These are phyloP conservation scores for Podaxis mareebaensis DNA, from an alignment of 768 basidiomycete genomes.

Conservation along the genomic window DNA sequence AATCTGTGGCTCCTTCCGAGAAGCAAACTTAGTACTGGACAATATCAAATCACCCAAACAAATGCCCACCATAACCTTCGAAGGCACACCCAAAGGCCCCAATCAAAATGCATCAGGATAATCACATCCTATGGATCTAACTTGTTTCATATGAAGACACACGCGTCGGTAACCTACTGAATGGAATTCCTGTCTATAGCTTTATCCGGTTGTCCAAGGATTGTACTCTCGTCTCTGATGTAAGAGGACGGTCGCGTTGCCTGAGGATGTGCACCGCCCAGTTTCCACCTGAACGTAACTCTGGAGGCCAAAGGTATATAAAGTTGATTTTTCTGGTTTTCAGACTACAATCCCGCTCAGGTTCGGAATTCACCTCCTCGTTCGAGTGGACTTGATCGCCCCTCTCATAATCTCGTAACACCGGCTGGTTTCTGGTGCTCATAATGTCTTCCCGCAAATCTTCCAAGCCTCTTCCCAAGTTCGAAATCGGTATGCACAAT, in stretches of 20 bases:
- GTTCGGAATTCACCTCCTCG: constrained; percentile 18
- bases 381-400: constrained; percentile 18
- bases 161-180: background rate
- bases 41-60: too few species aligned
- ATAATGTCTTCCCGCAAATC: constrained; percentile 59
- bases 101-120: background rate
- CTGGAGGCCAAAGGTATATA: background rate
- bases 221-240: constrained; percentile 3
- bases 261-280: constrained; percentile 2
- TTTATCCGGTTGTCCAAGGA: background rate
- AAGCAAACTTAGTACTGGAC: too few species aligned
- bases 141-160: constrained; percentile 2
- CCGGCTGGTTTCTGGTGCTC: constrained; percentile 52
- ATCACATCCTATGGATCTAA: background rate
- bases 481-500: constrained; percentile 58
- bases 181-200: background rate
- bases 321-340: background rate
- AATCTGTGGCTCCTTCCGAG: too few species aligned
- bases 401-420: constrained; percentile 30
- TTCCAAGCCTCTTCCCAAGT: constrained; percentile 69
- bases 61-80: too few species aligned
- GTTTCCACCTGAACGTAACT: background rate
- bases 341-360: constrained; percentile 13
- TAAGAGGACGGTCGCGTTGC: constrained; percentile 1
- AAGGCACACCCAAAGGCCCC: background rate